A percentile compares a stretch with the other conserved stretches of the same genome.
Evolutionary conservation across 371 early-diverging fungal genomes (phyloP).

Genomic region (Mortierella sp.): DNA sequence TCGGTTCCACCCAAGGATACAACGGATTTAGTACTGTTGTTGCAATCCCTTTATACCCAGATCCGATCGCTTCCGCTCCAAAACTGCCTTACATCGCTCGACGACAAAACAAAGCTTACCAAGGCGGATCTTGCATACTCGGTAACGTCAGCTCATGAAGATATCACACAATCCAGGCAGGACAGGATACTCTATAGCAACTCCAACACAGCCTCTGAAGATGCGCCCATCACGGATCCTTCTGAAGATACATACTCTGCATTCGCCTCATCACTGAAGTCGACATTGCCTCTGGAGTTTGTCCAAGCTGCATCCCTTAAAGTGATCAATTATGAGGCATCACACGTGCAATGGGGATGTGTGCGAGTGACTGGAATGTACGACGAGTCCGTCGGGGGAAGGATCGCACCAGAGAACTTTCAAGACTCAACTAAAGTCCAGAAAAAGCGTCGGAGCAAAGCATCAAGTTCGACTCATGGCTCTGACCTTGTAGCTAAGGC

Average conservation of each 20-base stretch:
- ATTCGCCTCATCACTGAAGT: constrained; percentile 54
- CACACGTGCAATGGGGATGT: constrained; percentile 52
- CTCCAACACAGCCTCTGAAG: constrained; percentile 13
- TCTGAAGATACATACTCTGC: constrained; percentile 32
- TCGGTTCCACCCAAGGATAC: constrained; percentile 48
- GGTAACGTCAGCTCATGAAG: constrained; percentile 47
- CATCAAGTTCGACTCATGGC: not conserved
- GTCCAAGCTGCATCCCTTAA: constrained; percentile 59
- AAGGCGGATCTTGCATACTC: constrained; percentile 48
- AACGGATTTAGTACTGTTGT: constrained; percentile 68
- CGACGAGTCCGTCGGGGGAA: constrained; percentile 54
- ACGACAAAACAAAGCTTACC: constrained; percentile 32
- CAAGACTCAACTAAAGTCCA: constrained; percentile 29
- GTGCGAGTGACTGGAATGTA: constrained; percentile 59
- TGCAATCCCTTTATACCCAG: constrained; percentile 74
- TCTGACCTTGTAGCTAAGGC: constrained; percentile 11
- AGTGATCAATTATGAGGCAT: constrained; percentile 58
- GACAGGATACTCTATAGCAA: constrained; percentile 20
- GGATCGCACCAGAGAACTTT: constrained; percentile 37
- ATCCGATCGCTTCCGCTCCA: constrained; percentile 72
- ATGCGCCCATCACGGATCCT: constrained; percentile 26
- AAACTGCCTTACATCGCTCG: constrained; percentile 52
- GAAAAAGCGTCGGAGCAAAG: constrained; percentile 39
- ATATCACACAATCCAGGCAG: constrained; percentile 31
- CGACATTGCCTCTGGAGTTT: constrained; percentile 61